Evolutionary conservation across 257 asterid species (phyloP), one percentile per base, ranked within the genome.

Genomic region (Solanum chmielewskii): DNA sequence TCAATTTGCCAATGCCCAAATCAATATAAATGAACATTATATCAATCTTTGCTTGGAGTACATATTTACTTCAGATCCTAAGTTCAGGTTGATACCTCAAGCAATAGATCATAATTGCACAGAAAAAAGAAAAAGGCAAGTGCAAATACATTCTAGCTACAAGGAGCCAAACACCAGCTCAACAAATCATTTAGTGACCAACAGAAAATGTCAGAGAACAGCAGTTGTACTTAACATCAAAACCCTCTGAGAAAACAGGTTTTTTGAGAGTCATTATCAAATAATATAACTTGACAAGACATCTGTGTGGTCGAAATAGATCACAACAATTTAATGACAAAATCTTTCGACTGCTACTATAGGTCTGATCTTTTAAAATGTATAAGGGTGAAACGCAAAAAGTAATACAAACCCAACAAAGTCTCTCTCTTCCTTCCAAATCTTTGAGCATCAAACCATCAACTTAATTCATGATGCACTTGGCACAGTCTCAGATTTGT

Each of bases 401-500:
- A n/a, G 41, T 21, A 44, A 59, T 83, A 35, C 85, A 83, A 45
- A 44, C 59, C 6, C 41, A 41, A 68, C 68, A 60, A 74, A 29
- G 20, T 49, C 70, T 29, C 2, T 3, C 33, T 29, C 2, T 3
- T 21, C 45, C 42, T 81, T 29, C 70, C 59, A 39, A 23, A 42
- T 42, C 29, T 42, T 44, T n/a, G 13, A 76, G n/a, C 59, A 76
- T 76, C 21, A 80, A 42, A 69, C 64, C 44, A 39, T 27, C 59
- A 68, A 42, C 78, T 39, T 42, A 49, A 47, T 71, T 90, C 82
- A 90, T 15, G 89, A 86, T 8, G 90, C 64, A 76, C 78, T 89
- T 35, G 89, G 88, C 1, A 71, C 84, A 6, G 91, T 39, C 87
- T 93, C 96, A 1, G 96, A 18, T 60, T 92, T 91, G 44, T 94